Evolutionary conservation across 495 filamentous ascomycete genomes (phyloP).

Genomic region (Neurospora cerealis): DNA sequence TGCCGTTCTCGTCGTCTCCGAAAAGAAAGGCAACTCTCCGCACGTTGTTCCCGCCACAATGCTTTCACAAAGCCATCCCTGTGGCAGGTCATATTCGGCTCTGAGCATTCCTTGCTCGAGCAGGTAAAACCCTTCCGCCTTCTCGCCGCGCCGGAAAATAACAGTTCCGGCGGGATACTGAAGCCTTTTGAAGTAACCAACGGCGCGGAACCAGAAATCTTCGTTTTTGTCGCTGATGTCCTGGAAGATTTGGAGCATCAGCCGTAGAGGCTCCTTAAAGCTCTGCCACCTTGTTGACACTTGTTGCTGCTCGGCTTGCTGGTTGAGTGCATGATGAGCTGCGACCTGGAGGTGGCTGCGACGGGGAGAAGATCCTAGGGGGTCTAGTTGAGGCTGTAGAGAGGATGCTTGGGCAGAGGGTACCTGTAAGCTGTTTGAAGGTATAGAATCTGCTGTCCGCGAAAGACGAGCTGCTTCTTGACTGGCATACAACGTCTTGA

Average conservation of each 20-base stretch:
- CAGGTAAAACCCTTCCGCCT: slow-evolving; percentile 76
- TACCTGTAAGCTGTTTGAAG: slow-evolving; percentile 41
- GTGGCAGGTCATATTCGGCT: slow-evolving; percentile 80
- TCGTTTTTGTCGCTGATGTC: slow-evolving; percentile 74
- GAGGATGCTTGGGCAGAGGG: slow-evolving; percentile 21
- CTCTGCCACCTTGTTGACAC: slow-evolving; percentile 54
- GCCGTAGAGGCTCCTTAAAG: slow-evolving; percentile 79
- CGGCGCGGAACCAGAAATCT: slow-evolving; percentile 85
- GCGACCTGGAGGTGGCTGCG: slow-evolving; percentile 66
- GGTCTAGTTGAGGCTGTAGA: slow-evolving; percentile 17
- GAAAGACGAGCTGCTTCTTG: slow-evolving; percentile 32
- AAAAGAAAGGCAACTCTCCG: slow-evolving; percentile 93
- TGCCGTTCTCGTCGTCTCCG: slow-evolving; percentile 73
- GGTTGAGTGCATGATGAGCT: slow-evolving; percentile 58
- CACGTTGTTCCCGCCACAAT: slow-evolving; percentile 93
- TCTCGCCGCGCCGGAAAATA: slow-evolving; percentile 64
- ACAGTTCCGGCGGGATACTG: slow-evolving; percentile 57
- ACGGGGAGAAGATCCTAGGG: slow-evolving; percentile 67
- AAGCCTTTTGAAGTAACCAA: slow-evolving; percentile 58
- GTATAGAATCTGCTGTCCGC: slow-evolving; percentile 26
- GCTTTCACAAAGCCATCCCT: slow-evolving; percentile 79
- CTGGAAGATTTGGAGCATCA: slow-evolving; percentile 88
- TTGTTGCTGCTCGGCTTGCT: slow-evolving; percentile 34
- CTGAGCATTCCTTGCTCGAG: slow-evolving; percentile 81
- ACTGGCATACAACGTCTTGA: slow-evolving; percentile 69